These are phyloP conservation scores for Apiospora rasikravindrae DNA, from an alignment of 2,329 filamentous ascomycete species.

Conservation along the genomic window DNA sequence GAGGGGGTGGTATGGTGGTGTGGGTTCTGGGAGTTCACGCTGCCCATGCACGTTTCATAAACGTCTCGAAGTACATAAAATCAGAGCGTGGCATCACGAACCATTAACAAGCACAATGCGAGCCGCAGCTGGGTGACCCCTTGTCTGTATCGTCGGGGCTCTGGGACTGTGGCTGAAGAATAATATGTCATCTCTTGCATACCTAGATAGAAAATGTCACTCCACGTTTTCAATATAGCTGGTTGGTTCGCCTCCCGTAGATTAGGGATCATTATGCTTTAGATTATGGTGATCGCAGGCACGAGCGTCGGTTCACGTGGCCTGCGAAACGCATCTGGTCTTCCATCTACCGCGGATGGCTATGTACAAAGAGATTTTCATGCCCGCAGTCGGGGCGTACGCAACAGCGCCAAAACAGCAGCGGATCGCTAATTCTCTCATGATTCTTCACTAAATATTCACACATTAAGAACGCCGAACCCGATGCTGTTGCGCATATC, in stretches of 20 bases:
- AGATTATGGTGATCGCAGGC: constrained; percentile 14
- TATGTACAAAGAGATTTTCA: constrained; percentile 19
- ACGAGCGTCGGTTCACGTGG: not conserved
- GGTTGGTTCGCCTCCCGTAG: not conserved
- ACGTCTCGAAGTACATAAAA: constrained; percentile 12
- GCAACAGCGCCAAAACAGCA: constrained; percentile 11
- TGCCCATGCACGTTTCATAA: constrained; percentile 12
- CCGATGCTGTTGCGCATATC: constrained; percentile 32
- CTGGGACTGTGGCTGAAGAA: not conserved
- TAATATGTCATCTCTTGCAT: not conserved
- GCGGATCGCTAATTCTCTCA: constrained; percentile 22
- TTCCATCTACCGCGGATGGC: constrained; percentile 17
- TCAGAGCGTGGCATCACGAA: constrained; percentile 1
- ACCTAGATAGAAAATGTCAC: not conserved
- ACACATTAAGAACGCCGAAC: constrained; percentile 33
- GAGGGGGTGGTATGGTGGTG: not conserved
- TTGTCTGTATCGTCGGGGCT: not conserved
- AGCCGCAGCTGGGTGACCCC: not conserved
- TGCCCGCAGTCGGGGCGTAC: not conserved
- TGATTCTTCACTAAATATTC: constrained; percentile 28
- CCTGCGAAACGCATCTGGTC: constrained; percentile 1
- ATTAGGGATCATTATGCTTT: constrained; percentile 19
- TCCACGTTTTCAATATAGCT: not conserved
- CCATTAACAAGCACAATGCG: not conserved
- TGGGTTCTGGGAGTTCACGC: not conserved